Percentiles rank a stretch among this genome's conserved stretches.
Conservation (phyloP, 768 basidiomycete species). For the Podaxis sp. region DNA sequence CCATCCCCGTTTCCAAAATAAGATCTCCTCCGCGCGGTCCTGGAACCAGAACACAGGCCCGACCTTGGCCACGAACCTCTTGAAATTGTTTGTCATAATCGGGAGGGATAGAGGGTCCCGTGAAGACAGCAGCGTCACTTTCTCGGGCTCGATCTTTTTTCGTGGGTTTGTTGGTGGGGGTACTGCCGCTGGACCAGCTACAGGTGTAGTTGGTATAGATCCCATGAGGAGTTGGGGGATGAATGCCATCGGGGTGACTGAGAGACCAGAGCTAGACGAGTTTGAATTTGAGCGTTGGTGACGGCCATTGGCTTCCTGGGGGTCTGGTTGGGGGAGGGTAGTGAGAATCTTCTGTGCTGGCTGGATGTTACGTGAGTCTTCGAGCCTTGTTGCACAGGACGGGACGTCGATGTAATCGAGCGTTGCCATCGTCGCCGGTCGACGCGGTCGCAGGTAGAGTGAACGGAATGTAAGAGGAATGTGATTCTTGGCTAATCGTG, state of each 20-base stretch:
- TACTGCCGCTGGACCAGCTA: conserved; percentile 9
- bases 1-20: conserved; percentile 82
- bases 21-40: conserved; percentile 81
- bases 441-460: too few relatives aligned
- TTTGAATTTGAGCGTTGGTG: conserved; percentile 20
- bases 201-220: conserved; percentile 25
- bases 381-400: conserved; percentile 40
- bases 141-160: conserved; percentile 23
- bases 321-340: conserved; percentile 40
- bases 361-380: conserved; percentile 25
- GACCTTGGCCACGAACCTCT: conserved; percentile 71
- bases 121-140: conserved; percentile 49
- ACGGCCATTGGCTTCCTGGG: conserved; percentile 28
- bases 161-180: conserved; percentile 24
- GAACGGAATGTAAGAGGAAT: too few relatives aligned
- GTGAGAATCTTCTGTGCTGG: conserved; percentile 43
- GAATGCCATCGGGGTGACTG: conserved; percentile 31
- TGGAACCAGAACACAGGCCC: conserved; percentile 90
- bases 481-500: too few relatives aligned
- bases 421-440: conserved; percentile 35
- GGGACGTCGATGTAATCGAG: conserved; percentile 51
- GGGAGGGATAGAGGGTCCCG: conserved; percentile 75
- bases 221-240: conserved; percentile 40
- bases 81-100: conserved; percentile 77
- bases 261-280: conserved; percentile 21